phyloP scores from a whole-genome alignment of 2,329 filamentous ascomycete genomes.

The Helotiales sp. region DNA sequence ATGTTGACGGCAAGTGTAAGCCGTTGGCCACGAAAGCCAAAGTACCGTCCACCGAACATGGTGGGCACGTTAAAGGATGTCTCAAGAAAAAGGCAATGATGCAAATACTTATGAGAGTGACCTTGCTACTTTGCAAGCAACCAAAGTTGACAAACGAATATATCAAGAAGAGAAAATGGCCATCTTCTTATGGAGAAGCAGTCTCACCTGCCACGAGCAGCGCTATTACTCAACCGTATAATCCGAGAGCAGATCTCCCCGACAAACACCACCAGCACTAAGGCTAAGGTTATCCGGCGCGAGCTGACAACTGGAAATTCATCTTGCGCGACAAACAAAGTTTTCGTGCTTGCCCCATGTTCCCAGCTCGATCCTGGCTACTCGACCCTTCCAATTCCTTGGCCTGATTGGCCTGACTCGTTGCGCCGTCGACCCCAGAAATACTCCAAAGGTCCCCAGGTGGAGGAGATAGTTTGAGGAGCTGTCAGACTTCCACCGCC shows the following conservation, averaged over 20 bases:
- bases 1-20: constrained; percentile 69
- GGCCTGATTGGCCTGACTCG: neutral
- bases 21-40: constrained; percentile 63
- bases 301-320: neutral
- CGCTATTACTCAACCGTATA: constrained; percentile 5
- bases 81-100: neutral
- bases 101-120: too few species aligned
- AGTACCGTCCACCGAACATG: constrained; percentile 43
- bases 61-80: neutral
- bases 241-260: constrained; percentile 4
- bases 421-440: neutral
- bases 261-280: neutral
- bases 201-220: neutral
- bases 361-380: neutral
- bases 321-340: neutral
- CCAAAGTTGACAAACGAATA: neutral
- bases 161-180: neutral
- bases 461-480: neutral
- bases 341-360: constrained; percentile 4
- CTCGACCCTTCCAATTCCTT: neutral
- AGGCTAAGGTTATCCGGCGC: too few species aligned
- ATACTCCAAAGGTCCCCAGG: neutral
- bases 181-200: neutral
- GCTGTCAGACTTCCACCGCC: neutral
- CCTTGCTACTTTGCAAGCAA: neutral